Base-by-base conservation (phyloP, 2,329 filamentous ascomycete species). In the Microcyclospora pomicola region DNA sequence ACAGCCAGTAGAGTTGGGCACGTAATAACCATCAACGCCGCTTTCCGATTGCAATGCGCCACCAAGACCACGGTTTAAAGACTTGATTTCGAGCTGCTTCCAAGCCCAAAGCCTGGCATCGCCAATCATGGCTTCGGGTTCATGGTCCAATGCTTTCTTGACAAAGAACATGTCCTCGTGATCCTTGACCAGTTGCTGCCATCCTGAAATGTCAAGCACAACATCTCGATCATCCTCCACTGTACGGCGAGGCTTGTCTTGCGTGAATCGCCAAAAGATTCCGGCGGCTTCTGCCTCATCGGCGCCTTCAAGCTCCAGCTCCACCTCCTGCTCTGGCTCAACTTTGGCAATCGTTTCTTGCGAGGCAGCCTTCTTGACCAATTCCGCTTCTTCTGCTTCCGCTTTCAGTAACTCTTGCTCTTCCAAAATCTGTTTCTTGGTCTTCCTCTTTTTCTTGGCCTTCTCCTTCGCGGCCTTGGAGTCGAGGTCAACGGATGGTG, bases 1-100 rank as follows among this genome's bases (percentile, higher is more conserved):
- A 49, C 77, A 82, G 27, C 91, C 91, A 9, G 85, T 85, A 0
- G 71, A 44, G 48, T 95, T 98, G 0, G 83, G 77, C 31, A 95
- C 83, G 54, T 95, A 96, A 53, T 80, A 79, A 30, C 75, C 76
- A 45, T 71, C 62, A 41, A 80, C 77, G 46, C 66, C 67, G 16
- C 71, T 67, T 42, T 67, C 63, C 14, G 63, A 61, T 33, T 65
- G 65, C 15, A 68, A 64, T n/a, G 68, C 62, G 6, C 75, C 75
- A 47, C 62, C 60, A 35, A 68, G 61, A 15, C 71, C 73, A 29
- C 67, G 69, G 56, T 81, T 82, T 44, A 82, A 69, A 31, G 73
- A 66, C 56, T 83, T 82, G 61, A 81, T 75, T 49, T 80, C 72
- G 50, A 81, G 80, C 51, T 82, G 77, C 51, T 75, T 77, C 73